Percentiles rank a stretch among this genome's conserved stretches.
These are phyloP conservation scores for Fusarium sulawesiense DNA, from an alignment of 2,329 filamentous ascomycete genomes.

Conservation along the genomic window DNA sequence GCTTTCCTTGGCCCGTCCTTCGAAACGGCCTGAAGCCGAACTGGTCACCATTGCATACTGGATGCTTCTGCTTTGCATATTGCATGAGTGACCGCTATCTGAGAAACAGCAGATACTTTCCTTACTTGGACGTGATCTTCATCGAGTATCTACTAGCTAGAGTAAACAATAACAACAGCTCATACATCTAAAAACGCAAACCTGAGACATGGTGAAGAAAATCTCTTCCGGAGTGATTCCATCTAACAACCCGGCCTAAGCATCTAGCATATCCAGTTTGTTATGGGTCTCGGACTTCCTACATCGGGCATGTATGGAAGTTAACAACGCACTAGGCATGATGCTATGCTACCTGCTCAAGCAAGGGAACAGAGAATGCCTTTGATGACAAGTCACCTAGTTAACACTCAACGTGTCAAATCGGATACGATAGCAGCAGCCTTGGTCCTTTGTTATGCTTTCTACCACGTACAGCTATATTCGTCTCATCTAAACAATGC, in stretches of 20 bases:
- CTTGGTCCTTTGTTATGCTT: background rate
- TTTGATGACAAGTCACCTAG: background rate
- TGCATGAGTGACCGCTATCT: conserved; percentile 36
- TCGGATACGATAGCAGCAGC: background rate
- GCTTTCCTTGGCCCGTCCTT: conserved; percentile 28
- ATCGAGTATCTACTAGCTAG: background rate
- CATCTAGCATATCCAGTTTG: conserved; percentile 2
- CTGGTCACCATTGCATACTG: conserved; percentile 8
- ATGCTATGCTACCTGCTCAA: conserved; percentile 1
- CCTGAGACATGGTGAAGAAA: conserved; percentile 1
- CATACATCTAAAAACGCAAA: background rate
- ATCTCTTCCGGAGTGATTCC: background rate
- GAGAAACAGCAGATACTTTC: conserved; percentile 5
- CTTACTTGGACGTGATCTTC: background rate
- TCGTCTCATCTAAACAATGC: conserved; percentile 32
- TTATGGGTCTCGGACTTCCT: conserved; percentile 10
- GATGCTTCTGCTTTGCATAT: conserved; percentile 5
- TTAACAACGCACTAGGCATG: background rate
- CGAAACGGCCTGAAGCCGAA: conserved; percentile 28
- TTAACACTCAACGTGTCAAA: background rate
- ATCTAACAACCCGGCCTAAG: background rate
- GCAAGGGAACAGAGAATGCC: background rate
- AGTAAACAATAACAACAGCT: conserved; percentile 8
- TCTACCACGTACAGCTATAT: conserved; percentile 4
- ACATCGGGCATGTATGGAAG: conserved; percentile 1